Conservation (phyloP, 202 grass and related monocot species). For the Setaria viridis region DNA sequence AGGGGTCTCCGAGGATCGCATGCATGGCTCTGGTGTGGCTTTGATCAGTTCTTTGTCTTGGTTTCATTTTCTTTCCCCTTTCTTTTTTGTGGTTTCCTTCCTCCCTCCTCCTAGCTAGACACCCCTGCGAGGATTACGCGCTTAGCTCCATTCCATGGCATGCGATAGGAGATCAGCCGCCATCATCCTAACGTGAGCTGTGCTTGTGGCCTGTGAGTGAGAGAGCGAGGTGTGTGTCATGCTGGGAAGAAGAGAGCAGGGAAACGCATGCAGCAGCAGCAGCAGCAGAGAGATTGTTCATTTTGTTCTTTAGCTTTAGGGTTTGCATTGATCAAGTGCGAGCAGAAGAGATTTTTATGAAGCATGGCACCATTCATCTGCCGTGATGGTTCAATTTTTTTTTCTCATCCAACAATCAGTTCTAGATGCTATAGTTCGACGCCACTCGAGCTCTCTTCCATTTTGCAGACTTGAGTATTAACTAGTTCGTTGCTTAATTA, state of each 20-base stretch:
- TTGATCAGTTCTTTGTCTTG: slow-evolving; percentile 58
- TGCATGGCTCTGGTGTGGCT: slow-evolving; percentile 58
- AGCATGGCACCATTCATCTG: slow-evolving; percentile 27
- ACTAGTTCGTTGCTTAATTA: not conserved
- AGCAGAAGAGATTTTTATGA: slow-evolving; percentile 56
- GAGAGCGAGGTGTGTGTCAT: slow-evolving; percentile 38
- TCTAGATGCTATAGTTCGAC: slow-evolving; percentile 1
- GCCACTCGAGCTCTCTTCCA: not conserved
- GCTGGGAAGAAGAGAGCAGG: slow-evolving; percentile 22
- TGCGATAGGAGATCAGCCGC: slow-evolving; percentile 2
- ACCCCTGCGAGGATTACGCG: slow-evolving; percentile 37
- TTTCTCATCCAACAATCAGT: not conserved
- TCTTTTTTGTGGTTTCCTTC: slow-evolving; percentile 35
- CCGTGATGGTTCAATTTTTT: slow-evolving; percentile 25
- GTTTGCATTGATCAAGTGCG: slow-evolving; percentile 62
- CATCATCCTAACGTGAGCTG: slow-evolving; percentile 1
- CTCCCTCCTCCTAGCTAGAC: not conserved
- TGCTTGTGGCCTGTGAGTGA: slow-evolving; percentile 19
- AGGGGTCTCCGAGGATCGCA: slow-evolving; percentile 38
- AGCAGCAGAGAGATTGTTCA: slow-evolving; percentile 54
- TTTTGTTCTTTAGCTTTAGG: slow-evolving; percentile 67
- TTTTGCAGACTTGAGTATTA: slow-evolving; percentile 14
- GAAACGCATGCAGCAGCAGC: slow-evolving; percentile 37
- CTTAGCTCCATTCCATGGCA: slow-evolving; percentile 37
- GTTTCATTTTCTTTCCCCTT: slow-evolving; percentile 29